Base-by-base conservation (phyloP, 257 asterid species). In the Nicotiana tabacum region DNA sequence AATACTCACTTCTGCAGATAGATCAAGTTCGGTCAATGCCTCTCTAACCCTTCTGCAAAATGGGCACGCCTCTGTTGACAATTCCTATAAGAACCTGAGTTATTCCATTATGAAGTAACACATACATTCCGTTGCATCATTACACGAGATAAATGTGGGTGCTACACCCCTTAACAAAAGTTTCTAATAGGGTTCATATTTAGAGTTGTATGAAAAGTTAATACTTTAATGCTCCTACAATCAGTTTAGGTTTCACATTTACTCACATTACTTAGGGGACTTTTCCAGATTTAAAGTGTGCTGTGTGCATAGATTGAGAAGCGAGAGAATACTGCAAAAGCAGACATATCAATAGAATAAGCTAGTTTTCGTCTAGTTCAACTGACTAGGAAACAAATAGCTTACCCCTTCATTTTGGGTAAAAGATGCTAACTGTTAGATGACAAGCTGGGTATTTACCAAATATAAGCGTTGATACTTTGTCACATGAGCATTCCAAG, bases 41-140 rank as follows among this genome's bases (percentile, higher is more conserved):
- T 93, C 98, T 11, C 98, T 91, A 55, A 93, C 98, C 90, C 98
- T 92, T 85, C 97, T 91, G 86, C 98, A 92, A 85, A 93, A 93
- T 13, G 98, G 98, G 89, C 98, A 93, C 66, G 98, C 98, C 92
- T 93, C 98, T 92, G 97, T 88, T 78, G 88, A 87, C 85, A 91
- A 86, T 74, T 80, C 88, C 87, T 82, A 86, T 76, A 82, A 66
- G 37, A 66, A 66, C 72, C 37, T 56, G 61, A 56, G 61, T 56
- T 56, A 56, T 56, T 56, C 61, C 61, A 15, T 56, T 17, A 56
- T 56, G 61, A 56, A 56, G n/a, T 1, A 56, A 56, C 57, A 12
- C 17, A 51, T 51, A 17, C 57, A 51, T 56, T 56, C 17, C 16
- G n/a, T 4, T 56, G 17, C 16, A 56, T 56, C 27, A 24, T 24